Conservation (phyloP, 1,284 basidiomycete genomes). For the Apiotrichum montevideense region DNA sequence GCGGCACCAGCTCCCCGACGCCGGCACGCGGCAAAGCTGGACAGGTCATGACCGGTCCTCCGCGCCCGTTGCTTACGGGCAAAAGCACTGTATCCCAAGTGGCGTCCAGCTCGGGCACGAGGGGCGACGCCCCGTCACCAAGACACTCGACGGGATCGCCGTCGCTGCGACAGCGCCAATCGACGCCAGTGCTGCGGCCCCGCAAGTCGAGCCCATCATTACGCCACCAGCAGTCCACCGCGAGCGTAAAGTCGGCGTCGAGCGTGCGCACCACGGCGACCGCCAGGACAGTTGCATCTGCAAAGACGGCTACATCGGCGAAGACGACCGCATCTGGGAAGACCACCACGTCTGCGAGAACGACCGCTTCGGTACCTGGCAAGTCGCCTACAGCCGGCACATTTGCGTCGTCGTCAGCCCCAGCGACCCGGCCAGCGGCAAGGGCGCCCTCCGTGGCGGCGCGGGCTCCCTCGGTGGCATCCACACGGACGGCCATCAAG, state of each 20-base stretch:
- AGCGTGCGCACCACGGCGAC: constrained; percentile 1
- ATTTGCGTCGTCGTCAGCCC: neutral
- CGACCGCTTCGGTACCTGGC: neutral
- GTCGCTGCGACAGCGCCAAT: constrained; percentile 1
- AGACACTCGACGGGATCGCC: neutral
- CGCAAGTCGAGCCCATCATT: neutral
- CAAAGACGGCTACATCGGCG: neutral
- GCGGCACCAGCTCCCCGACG: constrained; percentile 13
- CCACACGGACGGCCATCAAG: no score
- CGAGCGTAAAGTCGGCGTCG: constrained; percentile 1
- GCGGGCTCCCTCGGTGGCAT: no score
- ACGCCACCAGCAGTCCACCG: constrained; percentile 6
- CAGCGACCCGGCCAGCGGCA: neutral
- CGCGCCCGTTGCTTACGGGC: constrained; percentile 37
- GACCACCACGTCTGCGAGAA: neutral
- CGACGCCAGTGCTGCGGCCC: neutral
- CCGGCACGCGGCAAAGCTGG: constrained; percentile 9
- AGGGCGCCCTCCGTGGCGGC: no score
- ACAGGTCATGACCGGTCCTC: constrained; percentile 19
- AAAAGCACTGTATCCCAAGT: constrained; percentile 2
- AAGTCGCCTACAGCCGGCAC: neutral
- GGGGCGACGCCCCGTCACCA: neutral
- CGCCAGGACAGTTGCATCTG: neutral
- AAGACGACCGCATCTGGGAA: neutral
- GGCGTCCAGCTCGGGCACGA: neutral